phyloP scores from a whole-genome alignment of 2,329 filamentous ascomycete species.

The Blumeria graminis region DNA sequence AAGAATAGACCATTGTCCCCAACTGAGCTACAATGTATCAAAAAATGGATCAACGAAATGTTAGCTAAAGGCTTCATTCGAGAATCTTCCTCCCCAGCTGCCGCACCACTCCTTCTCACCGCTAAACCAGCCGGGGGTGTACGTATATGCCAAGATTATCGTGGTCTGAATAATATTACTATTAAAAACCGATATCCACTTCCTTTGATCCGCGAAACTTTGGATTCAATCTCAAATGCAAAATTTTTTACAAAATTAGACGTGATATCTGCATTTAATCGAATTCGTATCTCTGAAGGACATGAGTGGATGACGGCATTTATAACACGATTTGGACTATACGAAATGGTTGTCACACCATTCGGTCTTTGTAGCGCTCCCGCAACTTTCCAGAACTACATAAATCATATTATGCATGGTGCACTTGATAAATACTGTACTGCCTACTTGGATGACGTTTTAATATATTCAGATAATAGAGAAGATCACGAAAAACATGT shows the following conservation, averaged over 20 bases:
- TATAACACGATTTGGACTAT: not conserved
- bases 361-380: constrained; percentile 1
- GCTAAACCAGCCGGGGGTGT: not conserved
- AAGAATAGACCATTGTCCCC: not conserved
- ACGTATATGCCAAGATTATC: constrained; percentile 1
- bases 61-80: constrained; percentile 2
- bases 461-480: constrained; percentile 2
- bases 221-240: not conserved
- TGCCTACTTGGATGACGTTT: constrained; percentile 3
- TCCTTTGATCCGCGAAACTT: not conserved
- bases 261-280: not conserved
- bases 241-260: not conserved
- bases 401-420: constrained; percentile 1
- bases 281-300: not conserved
- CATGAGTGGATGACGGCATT: not conserved
- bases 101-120: not conserved
- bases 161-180: not conserved
- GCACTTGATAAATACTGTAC: constrained; percentile 1
- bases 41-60: constrained; percentile 1
- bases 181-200: constrained; percentile 2
- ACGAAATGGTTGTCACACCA: not conserved
- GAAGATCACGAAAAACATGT: constrained; percentile 1
- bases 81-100: not conserved
- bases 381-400: constrained; percentile 2
- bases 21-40: not conserved